Evolutionary conservation across 441 rosid genomes (phyloP).

Genomic region (Eruca vesicaria): DNA sequence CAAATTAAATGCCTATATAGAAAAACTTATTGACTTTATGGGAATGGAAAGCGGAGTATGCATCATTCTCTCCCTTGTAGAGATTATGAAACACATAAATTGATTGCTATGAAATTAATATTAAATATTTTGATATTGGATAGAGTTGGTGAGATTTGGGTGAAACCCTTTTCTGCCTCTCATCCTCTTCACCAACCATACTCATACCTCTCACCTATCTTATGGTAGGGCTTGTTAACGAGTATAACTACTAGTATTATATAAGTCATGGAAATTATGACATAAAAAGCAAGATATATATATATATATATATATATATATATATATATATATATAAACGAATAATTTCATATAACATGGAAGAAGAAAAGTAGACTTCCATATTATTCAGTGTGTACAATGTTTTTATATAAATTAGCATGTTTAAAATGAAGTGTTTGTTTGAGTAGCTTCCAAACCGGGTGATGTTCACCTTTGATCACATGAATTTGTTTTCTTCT

Average conservation of each 20-base stretch:
- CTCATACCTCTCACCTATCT: constrained; percentile 30
- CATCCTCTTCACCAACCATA: constrained; percentile 12
- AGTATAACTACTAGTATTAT: background rate
- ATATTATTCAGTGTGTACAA: background rate
- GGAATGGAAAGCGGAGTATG: constrained; percentile 11
- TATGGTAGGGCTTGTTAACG: background rate
- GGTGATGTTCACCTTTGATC: background rate
- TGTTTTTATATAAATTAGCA: background rate
- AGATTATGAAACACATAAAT: background rate
- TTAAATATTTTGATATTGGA: constrained; percentile 6
- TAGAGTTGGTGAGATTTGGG: constrained; percentile 32
- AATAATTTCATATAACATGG: background rate
- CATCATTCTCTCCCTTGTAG: background rate
- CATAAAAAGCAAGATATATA: background rate
- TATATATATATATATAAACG: background rate
- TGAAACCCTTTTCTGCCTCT: background rate
- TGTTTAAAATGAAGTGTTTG: background rate
- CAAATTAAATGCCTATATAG: background rate
- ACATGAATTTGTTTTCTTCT: background rate
- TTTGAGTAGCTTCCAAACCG: background rate
- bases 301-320: background rate
- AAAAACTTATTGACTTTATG: background rate
- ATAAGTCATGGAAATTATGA: background rate
- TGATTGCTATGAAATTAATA: background rate
- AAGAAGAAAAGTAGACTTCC: background rate